Evolutionary conservation across 2,329 filamentous ascomycete genomes (phyloP).

Genomic region (Balansia obtecta): DNA sequence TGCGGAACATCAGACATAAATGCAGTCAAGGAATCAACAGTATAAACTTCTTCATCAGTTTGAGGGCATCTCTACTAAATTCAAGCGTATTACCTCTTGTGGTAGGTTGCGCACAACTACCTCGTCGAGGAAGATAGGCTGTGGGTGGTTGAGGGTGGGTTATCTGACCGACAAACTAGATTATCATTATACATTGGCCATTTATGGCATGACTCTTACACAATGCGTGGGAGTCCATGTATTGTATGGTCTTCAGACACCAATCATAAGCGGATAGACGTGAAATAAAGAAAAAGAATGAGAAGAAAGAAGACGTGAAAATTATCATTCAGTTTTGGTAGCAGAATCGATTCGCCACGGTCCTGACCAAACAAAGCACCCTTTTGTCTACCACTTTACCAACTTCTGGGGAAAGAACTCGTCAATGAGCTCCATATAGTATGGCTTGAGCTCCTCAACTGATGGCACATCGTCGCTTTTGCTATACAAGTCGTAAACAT

Average conservation of each 20-base stretch:
- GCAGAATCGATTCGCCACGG: background rate
- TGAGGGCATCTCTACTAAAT: too few species aligned
- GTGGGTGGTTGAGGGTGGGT: too few species aligned
- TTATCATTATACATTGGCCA: background rate
- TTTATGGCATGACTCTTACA: background rate
- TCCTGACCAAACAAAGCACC: background rate
- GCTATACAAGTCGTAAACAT: conserved; percentile 84
- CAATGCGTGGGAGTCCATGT: background rate
- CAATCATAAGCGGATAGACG: background rate
- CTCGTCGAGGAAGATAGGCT: too few species aligned
- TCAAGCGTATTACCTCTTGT: too few species aligned
- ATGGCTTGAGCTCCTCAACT: conserved; percentile 59
- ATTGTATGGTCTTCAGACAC: background rate
- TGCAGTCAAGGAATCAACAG: too few species aligned
- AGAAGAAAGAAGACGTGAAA: background rate
- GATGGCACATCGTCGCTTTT: conserved; percentile 76
- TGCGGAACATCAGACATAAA: too few species aligned
- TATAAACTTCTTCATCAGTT: too few species aligned
- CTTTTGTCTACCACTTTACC: conserved; percentile 23
- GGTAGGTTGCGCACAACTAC: too few species aligned
- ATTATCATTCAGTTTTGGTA: background rate
- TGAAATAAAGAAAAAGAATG: background rate
- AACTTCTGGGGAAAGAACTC: conserved; percentile 29
- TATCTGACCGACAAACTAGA: background rate
- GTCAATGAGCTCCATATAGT: conserved; percentile 30